Base-by-base conservation (phyloP, 371 early-diverging fungal genomes). In the Mucor sp. region DNA sequence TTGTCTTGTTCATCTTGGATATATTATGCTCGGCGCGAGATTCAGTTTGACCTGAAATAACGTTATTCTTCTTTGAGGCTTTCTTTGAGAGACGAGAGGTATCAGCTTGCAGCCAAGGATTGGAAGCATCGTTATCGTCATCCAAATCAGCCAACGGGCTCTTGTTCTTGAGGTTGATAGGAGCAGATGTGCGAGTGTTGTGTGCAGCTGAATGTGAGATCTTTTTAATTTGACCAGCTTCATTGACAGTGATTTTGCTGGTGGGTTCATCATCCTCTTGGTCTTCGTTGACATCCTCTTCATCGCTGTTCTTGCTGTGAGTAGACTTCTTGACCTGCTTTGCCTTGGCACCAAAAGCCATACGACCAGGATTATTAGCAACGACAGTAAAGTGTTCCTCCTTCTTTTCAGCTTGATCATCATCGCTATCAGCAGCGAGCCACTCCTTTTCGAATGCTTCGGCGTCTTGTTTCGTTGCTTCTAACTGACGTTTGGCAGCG, bases 101-200 rank as follows among this genome's bases (percentile, higher is more conserved):
- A 60, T 76, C 78, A 30, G 76, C 74, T 58, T 85, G 81, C 4
- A 91, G 76, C 93, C 93, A 91, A 14, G 91, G 91, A 71, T 91
- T 92, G 25, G 70, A 75, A 8, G 56, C 68, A 6, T 74, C 68
- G 6, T 53, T 53, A 7, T 72, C 67, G 48, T 67, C 71, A 43
- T 77, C 67, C 23, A 72, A 63, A 55, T 74, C 75, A 19, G 74
- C 71, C 19, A 68, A 60, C 9, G 74, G 72, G 37, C 70, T 74
- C 17, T 32, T 69, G n/a, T 78, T 62, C 33, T 77, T 80, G 17
- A 85, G 70, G 3, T 78, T 76, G 23, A 90, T 74, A 12, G 83
- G 79, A 44, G 86, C 87, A 21, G 84, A 77, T 3, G 90, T 84
- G 57, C 81, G 78, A 25, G 87, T 87, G 15, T 77, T 81, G 48